Percentiles rank a stretch among this genome's conserved stretches.
phyloP scores from a whole-genome alignment of 306 rosid genomes.

The Corylus avellana region DNA sequence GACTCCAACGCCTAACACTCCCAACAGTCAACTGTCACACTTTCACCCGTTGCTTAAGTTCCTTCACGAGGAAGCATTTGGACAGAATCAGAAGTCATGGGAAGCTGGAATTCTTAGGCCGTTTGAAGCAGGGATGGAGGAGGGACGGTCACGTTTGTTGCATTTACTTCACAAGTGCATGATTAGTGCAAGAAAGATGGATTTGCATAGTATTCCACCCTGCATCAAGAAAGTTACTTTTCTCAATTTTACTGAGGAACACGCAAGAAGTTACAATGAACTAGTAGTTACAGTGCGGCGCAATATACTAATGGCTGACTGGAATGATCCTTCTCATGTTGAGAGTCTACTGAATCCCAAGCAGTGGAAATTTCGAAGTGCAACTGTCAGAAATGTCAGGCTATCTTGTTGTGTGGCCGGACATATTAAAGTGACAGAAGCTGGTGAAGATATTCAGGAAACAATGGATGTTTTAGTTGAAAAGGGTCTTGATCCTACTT shows the following conservation, averaged over 20 bases:
- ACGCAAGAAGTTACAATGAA: constrained; percentile 91
- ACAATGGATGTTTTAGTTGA: constrained; percentile 85
- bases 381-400: constrained; percentile 78
- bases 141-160: constrained; percentile 82
- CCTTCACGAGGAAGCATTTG: constrained; percentile 94
- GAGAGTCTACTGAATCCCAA: constrained; percentile 92
- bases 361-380: constrained; percentile 86
- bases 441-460: constrained; percentile 98
- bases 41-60: constrained; percentile 93
- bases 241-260: constrained; percentile 77
- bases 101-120: constrained; percentile 94
- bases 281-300: constrained; percentile 88
- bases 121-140: constrained; percentile 97
- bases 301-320: constrained; percentile 94
- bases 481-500: constrained; percentile 63
- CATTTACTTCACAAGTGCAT: constrained; percentile 75
- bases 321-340: constrained; percentile 95
- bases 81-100: constrained; percentile 87
- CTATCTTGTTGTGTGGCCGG: constrained; percentile 98
- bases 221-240: constrained; percentile 72
- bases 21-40: constrained; percentile 89
- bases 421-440: constrained; percentile 92
- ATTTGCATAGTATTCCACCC: constrained; percentile 81
- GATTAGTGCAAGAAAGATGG: constrained; percentile 90
- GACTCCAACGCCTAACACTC: constrained; percentile 97